Percentiles rank a stretch among this genome's conserved stretches.
Conservation (phyloP, 306 rosid species). For the Vigna hirtella region DNA sequence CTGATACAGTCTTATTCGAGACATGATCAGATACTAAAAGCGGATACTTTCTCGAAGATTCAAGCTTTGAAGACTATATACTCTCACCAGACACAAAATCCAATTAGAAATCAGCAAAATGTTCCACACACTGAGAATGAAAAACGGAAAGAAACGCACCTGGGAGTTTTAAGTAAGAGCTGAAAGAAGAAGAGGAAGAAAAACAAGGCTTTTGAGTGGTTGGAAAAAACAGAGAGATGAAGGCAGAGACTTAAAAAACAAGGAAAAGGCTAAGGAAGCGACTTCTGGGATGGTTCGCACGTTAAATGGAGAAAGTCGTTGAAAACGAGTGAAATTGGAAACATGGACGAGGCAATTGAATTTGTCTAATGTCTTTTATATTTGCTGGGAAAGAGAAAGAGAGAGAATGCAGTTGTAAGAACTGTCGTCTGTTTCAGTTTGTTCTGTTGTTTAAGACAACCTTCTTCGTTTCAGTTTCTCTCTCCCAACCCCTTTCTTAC, state of each 20-base stretch:
- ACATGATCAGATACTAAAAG: neutral
- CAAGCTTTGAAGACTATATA: conserved; percentile 21
- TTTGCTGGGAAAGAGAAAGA: neutral
- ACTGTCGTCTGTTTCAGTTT: conserved; percentile 31
- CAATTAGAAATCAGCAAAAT: neutral
- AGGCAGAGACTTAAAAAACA: conserved; percentile 5
- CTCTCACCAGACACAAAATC: neutral
- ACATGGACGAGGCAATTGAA: conserved; percentile 10
- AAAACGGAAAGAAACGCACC: conserved; percentile 16
- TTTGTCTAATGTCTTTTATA: neutral
- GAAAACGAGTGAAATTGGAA: conserved; percentile 51
- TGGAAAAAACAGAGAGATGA: conserved; percentile 9
- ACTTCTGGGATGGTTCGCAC: conserved; percentile 41
- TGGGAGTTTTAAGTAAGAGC: conserved; percentile 13
- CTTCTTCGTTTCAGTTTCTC: neutral
- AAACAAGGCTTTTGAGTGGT: neutral
- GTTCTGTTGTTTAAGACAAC: conserved; percentile 17
- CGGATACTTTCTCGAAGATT: neutral
- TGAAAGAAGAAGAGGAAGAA: conserved; percentile 3
- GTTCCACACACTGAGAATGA: neutral
- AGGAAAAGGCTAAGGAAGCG: conserved; percentile 21
- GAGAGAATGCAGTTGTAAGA: neutral
- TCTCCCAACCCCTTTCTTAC: neutral
- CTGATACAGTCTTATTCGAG: neutral
- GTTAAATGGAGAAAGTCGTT: conserved; percentile 36